Evolutionary conservation across 2,329 filamentous ascomycete species (phyloP), one percentile per base, ranked within the genome.

Genomic region (Talaromyces piceae): DNA sequence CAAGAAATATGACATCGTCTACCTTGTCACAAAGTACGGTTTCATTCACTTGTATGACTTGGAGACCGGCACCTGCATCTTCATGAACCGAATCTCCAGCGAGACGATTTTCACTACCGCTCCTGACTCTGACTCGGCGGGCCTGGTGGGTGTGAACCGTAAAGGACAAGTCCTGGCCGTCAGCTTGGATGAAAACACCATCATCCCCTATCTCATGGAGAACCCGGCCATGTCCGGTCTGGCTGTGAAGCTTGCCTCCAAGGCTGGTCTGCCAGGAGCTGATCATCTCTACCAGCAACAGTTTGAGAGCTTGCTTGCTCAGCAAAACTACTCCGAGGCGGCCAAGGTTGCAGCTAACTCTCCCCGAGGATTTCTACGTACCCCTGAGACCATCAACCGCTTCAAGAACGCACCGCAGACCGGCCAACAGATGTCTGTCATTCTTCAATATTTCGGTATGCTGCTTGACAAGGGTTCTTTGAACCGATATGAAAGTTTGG

Each of bases 51-150:
- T 98, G 22, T 97, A 98, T 73, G 94, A 98, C 65, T 82, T 98
- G 52, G 94, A 98, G 76, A 93, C 88, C 6, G 94, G 88, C 53
- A 87, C 87, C 11, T 94, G 89, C 68, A 93, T 98, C 67, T 98
- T 96, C 81, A 94, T 98, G 90, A 98, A 98, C 79, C 87, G 94
- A 62, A 98, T 98, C 64, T 98, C 93, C 28, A 95, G 90, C 76
- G 93, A 98, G 68, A 98, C 93, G 23, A 97, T 98, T 68, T 98
- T 98, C 75, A 94, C 91, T 23, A 96, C 91, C 18, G 86, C 88
- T 44, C 76, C 84, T 30, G 93, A 98, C 67, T 80, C 81, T 50
- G 84, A 90, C 20, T 94, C 89, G 16, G 82, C 86, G 43, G 94
- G 94, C 61, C 86, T 98, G 56, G 81, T 98, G 49, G 90, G 89